Evolutionary conservation across 2,329 filamentous ascomycete species (phyloP).

Genomic region (Claviceps spartinae): DNA sequence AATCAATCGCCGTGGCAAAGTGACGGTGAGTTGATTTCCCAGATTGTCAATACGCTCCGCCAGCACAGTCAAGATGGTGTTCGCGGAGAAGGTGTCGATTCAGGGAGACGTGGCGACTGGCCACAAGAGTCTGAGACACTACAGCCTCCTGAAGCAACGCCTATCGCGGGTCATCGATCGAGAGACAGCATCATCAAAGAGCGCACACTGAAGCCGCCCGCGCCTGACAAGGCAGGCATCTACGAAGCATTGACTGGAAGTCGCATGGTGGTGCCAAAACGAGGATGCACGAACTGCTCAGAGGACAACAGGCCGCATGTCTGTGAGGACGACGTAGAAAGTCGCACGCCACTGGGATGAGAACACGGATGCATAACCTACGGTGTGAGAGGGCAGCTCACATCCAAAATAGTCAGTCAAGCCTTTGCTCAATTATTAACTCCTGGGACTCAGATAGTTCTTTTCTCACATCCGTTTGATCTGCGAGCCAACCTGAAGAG

Average conservation of each 20-base stretch:
- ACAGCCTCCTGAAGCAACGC: not conserved
- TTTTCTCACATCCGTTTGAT: too few species aligned
- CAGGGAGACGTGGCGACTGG: slow-evolving; percentile 6
- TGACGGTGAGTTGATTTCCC: slow-evolving; percentile 11
- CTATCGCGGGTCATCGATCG: not conserved
- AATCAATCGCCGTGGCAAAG: slow-evolving; percentile 4
- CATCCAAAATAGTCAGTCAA: too few species aligned
- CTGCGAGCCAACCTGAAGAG: too few species aligned
- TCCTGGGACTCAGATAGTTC: too few species aligned
- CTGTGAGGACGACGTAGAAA: slow-evolving; percentile 16
- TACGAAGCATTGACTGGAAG: slow-evolving; percentile 14
- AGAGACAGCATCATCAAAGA: slow-evolving; percentile 12
- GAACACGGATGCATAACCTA: not conserved
- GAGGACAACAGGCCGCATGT: slow-evolving; percentile 20
- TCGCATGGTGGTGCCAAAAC: slow-evolving; percentile 5
- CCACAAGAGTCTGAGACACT: not conserved
- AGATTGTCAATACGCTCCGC: slow-evolving; percentile 17
- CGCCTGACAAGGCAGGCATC: slow-evolving; percentile 10
- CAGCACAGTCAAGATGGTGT: slow-evolving; percentile 14
- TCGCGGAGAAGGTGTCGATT: slow-evolving; percentile 4
- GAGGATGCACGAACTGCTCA: slow-evolving; percentile 15
- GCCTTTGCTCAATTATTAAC: too few species aligned
- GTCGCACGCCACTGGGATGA: not conserved
- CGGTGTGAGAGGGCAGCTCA: too few species aligned
- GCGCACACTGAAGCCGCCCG: slow-evolving; percentile 8